phyloP scores from a whole-genome alignment of 768 basidiomycete species.

The Auricularia heimuer region DNA sequence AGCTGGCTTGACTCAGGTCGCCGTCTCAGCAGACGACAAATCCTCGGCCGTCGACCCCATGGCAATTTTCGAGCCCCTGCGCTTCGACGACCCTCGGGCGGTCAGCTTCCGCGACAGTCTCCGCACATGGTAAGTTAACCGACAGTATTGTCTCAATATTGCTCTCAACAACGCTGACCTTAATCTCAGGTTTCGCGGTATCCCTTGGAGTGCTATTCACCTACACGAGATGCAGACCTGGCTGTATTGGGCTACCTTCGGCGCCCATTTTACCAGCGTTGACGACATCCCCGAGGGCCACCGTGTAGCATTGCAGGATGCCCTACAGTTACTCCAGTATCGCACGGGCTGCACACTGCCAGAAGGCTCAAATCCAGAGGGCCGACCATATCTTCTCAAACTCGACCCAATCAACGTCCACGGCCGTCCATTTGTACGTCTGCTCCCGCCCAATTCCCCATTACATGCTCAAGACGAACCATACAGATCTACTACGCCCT shows the following conservation, averaged over 20 bases:
- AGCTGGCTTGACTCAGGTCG: constrained; percentile 44
- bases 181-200: constrained; percentile 56
- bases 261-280: constrained; percentile 45
- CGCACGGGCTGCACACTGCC: constrained; percentile 59
- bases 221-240: constrained; percentile 56
- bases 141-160: neutral
- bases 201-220: constrained; percentile 62
- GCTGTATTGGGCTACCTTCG: constrained; percentile 81
- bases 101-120: constrained; percentile 61
- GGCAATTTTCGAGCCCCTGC: constrained; percentile 35
- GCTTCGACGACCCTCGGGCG: constrained; percentile 55
- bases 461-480: constrained; percentile 15
- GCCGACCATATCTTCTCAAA: constrained; percentile 56
- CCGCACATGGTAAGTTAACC: constrained; percentile 38
- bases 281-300: constrained; percentile 39
- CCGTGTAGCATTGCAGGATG: constrained; percentile 43
- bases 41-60: constrained; percentile 46
- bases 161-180: constrained; percentile 3
- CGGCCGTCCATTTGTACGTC: constrained; percentile 52
- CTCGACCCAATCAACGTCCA: constrained; percentile 65
- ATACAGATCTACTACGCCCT: constrained; percentile 42
- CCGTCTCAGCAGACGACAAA: constrained; percentile 17
- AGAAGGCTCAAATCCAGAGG: constrained; percentile 44
- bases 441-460: constrained; percentile 26
- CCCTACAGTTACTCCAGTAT: constrained; percentile 54